Percentiles rank a stretch among this genome's conserved stretches.
Evolutionary conservation across 768 basidiomycete genomes (phyloP).

Genomic region (Suillus spraguei): DNA sequence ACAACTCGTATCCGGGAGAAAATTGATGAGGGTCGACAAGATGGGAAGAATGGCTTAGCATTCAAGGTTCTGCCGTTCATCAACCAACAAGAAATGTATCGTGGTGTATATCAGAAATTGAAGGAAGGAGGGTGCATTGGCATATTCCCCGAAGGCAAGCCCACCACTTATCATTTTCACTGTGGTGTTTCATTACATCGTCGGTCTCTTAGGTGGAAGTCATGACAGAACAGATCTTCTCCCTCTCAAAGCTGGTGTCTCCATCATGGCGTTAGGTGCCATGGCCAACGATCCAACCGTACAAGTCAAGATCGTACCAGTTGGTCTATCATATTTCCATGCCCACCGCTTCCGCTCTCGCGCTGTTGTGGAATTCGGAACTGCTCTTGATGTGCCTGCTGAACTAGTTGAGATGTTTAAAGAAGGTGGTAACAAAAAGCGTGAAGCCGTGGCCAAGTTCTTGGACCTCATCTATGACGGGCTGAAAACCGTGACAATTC

Average conservation of each 20-base stretch:
- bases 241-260: slow-evolving; percentile 96
- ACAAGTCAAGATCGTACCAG: slow-evolving; percentile 90
- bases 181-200: not conserved
- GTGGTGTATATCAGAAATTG: slow-evolving; percentile 85
- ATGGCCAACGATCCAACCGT: slow-evolving; percentile 90
- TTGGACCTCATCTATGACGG: slow-evolving; percentile 91
- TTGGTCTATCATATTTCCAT: slow-evolving; percentile 76
- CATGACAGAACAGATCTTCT: slow-evolving; percentile 97
- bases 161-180: not conserved
- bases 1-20: slow-evolving; percentile 70
- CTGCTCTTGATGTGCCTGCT: slow-evolving; percentile 86
- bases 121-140: slow-evolving; percentile 90
- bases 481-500: slow-evolving; percentile 92
- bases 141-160: slow-evolving; percentile 94
- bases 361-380: slow-evolving; percentile 96
- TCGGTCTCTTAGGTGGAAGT: slow-evolving; percentile 72
- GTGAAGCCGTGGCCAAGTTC: slow-evolving; percentile 88
- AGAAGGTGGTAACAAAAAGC: slow-evolving; percentile 82
- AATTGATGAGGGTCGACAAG: slow-evolving; percentile 55
- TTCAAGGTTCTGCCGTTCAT: slow-evolving; percentile 88
- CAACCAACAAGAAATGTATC: slow-evolving; percentile 95
- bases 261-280: slow-evolving; percentile 97
- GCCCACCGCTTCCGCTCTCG: slow-evolving; percentile 90
- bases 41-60: slow-evolving; percentile 63
- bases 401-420: slow-evolving; percentile 91